Base-by-base conservation (phyloP, 768 basidiomycete species). In the Lentinula lateritia region DNA sequence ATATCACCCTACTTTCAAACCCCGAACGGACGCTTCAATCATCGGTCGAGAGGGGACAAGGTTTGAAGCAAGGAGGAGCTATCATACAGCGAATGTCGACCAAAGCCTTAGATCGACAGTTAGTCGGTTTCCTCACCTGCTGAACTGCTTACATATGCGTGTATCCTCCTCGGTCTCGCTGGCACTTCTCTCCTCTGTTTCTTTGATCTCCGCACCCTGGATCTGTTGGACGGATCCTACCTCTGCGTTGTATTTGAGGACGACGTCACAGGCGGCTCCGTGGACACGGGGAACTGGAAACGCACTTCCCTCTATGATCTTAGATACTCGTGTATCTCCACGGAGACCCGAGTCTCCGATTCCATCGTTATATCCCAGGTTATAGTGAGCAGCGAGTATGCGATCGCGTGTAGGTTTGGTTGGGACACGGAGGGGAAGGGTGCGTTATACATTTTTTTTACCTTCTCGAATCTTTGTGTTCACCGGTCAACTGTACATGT, bases 211-310 rank as follows among this genome's bases (percentile, higher is more conserved):
- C 65, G 66, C 32, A 68, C 73, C 61, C 83, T 86, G 54, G 35
- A 57, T 36, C 70, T 79, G 64, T 68, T 81, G 36, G 67, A 75
- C 53, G 53, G 56, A n/a, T 67, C 70, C 69, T 15, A 75, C 66
- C 69, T 80, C 63, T 91, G 90, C 63, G 69, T 83, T 32, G 84
- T 95, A n/a, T 71, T 95, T 55, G 76, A 88, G 59, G 93, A 95
- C 52, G 74, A 90, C 52, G 95, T 93, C 66, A 66, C 53, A 58
- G 69, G 74, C 65, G 74, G 75, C 16, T 43, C 70, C 16, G 69
- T 85, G 0, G 78, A 84, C 50, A 69, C 73, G 34, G 78, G 76
- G n/a, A 20, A 41, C 2, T 93, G 92, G 90, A 76, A 75, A 35
- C 80, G 77, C 39, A 90, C 93, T 50, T 23, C 23, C 23, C 23